Percentiles rank a stretch among this genome's conserved stretches.
Evolutionary conservation across 768 basidiomycete species (phyloP).

Genomic region (Paxillus ammoniavirescens): DNA sequence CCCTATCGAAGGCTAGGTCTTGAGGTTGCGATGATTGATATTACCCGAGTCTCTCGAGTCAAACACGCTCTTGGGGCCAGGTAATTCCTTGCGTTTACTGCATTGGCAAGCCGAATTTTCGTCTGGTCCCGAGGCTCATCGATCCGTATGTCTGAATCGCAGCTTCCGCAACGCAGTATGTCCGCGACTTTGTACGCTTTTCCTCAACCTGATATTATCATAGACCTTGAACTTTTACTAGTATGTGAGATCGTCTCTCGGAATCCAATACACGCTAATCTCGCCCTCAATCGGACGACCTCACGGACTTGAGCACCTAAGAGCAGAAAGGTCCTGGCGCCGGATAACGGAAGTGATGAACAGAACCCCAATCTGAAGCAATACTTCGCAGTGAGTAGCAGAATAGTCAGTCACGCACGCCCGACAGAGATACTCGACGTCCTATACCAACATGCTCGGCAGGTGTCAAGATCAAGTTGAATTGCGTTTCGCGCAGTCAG

Average conservation of each 20-base stretch:
- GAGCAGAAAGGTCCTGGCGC: constrained; percentile 62
- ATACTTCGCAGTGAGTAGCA: constrained; percentile 44
- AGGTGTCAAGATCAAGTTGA: constrained; percentile 46
- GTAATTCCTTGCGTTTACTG: too few relatives aligned
- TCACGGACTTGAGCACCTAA: constrained; percentile 40
- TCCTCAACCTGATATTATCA: not conserved
- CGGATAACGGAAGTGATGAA: constrained; percentile 71
- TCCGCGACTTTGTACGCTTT: not conserved
- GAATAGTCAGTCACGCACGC: constrained; percentile 36
- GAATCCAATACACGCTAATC: not conserved
- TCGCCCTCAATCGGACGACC: constrained; percentile 35
- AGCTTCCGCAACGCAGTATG: not conserved
- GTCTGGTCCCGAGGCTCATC: too few relatives aligned
- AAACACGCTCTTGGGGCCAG: too few relatives aligned
- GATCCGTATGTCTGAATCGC: not conserved
- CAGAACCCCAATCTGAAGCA: constrained; percentile 67
- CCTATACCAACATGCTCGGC: constrained; percentile 10
- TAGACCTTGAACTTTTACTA: constrained; percentile 14
- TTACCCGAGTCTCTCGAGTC: too few relatives aligned
- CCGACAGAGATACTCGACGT: not conserved
- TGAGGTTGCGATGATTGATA: too few relatives aligned
- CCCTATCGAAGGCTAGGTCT: too few relatives aligned
- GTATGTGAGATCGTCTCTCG: not conserved
- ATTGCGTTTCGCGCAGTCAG: constrained; percentile 25
- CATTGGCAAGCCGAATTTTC: too few relatives aligned